phyloP scores from a whole-genome alignment of 176 grass and related monocot genomes.

The Phragmites australis region DNA sequence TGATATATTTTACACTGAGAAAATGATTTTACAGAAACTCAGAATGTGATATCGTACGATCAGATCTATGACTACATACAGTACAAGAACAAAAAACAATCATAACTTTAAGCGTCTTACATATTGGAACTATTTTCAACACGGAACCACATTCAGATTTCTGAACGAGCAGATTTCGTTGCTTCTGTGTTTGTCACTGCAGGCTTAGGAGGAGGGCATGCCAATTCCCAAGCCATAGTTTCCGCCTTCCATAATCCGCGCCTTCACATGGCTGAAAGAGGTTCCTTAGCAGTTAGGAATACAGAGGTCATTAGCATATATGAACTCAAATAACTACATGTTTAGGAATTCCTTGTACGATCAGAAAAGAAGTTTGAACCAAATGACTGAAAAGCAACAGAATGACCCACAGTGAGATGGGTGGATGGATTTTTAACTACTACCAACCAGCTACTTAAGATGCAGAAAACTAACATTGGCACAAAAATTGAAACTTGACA shows the following conservation, averaged over 20 bases:
- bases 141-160: conserved; percentile 13
- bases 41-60: not conserved
- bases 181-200: not conserved
- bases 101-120: not conserved
- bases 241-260: not conserved
- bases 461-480: not conserved
- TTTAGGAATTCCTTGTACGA: not conserved
- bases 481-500: not conserved
- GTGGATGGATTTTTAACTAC: not conserved
- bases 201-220: conserved; percentile 19
- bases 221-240: conserved; percentile 19
- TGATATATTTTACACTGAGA: not conserved
- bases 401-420: not conserved
- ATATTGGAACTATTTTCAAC: not conserved
- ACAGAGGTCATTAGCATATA: not conserved
- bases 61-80: not conserved
- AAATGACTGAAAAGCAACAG: not conserved
- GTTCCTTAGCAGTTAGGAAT: not conserved
- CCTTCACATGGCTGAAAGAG: conserved; percentile 47
- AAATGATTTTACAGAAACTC: not conserved
- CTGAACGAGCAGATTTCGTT: not conserved
- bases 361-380: not conserved
- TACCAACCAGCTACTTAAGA: not conserved
- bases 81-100: not conserved
- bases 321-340: not conserved